Conservation (phyloP, 345 rosid genomes). For the Erysimum cheiranthoides region DNA sequence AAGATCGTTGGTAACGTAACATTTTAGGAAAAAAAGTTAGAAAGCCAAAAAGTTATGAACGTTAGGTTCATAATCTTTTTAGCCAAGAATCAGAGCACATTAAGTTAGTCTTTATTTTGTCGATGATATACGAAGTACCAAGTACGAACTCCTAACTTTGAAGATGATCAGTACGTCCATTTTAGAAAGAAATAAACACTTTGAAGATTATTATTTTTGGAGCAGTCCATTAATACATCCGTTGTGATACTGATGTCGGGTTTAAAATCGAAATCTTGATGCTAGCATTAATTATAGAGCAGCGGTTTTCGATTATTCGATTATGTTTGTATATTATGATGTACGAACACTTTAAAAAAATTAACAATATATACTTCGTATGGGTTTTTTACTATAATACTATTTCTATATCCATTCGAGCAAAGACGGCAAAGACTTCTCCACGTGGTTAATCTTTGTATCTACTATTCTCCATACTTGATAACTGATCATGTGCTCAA, state of each 20-base stretch:
- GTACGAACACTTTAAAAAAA: constrained; percentile 13
- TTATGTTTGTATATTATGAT: not conserved
- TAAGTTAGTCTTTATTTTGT: not conserved
- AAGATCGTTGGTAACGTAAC: too few relatives aligned
- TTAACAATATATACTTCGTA: constrained; percentile 19
- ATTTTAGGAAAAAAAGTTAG: not conserved
- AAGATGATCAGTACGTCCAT: too few relatives aligned
- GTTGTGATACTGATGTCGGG: not conserved
- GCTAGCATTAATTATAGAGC: not conserved
- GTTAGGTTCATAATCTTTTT: not conserved
- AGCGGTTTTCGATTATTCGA: not conserved
- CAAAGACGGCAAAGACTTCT: constrained; percentile 14
- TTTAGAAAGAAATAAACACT: too few relatives aligned
- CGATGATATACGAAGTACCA: not conserved
- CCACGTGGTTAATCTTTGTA: constrained; percentile 31
- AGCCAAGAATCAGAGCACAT: not conserved
- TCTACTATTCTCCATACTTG: constrained; percentile 9
- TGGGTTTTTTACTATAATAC: constrained; percentile 27
- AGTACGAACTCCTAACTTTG: not conserved
- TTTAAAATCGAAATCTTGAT: not conserved
- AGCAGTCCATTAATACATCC: not conserved
- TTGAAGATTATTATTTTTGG: not conserved
- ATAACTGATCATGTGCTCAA: constrained; percentile 7
- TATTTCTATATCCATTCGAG: not conserved
- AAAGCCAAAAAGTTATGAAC: not conserved